These are phyloP conservation scores for Lotus japonicus DNA, from an alignment of 306 rosid species.

Conservation along the genomic window DNA sequence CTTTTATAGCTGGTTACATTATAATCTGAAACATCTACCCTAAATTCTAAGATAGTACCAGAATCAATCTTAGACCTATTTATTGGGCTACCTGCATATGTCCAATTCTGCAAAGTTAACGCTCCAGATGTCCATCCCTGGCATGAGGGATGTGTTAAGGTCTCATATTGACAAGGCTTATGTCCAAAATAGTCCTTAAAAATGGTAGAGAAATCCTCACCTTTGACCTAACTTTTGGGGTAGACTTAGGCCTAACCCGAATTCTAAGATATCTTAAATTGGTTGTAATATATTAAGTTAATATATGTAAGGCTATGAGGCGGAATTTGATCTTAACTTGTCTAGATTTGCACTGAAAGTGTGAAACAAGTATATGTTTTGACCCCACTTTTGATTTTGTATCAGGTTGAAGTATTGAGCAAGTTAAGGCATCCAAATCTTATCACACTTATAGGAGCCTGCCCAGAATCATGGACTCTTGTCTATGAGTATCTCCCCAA, in stretches of 20 bases:
- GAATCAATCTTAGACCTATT: no score
- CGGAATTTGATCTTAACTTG: background rate
- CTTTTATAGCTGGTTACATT: background rate
- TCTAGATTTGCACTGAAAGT: background rate
- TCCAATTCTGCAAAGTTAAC: no score
- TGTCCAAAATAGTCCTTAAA: no score
- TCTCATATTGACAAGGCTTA: no score
- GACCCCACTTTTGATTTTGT: constrained; percentile 5
- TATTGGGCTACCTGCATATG: no score
- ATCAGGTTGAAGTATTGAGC: constrained; percentile 70
- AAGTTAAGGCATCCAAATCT: constrained; percentile 82
- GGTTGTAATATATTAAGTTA: background rate
- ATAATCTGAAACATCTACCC: background rate
- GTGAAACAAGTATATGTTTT: background rate
- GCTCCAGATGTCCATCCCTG: no score
- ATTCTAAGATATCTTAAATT: background rate
- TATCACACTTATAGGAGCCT: constrained; percentile 72
- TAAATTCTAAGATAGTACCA: no score
- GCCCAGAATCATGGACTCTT: constrained; percentile 59
- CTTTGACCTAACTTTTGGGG: no score
- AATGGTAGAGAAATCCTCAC: no score
- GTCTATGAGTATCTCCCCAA: constrained; percentile 78
- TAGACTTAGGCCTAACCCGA: no score
- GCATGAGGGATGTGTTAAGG: no score
- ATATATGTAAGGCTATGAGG: background rate